Conservation (phyloP, 169 alveolate species). For the Plasmodium reichenowi region DNA sequence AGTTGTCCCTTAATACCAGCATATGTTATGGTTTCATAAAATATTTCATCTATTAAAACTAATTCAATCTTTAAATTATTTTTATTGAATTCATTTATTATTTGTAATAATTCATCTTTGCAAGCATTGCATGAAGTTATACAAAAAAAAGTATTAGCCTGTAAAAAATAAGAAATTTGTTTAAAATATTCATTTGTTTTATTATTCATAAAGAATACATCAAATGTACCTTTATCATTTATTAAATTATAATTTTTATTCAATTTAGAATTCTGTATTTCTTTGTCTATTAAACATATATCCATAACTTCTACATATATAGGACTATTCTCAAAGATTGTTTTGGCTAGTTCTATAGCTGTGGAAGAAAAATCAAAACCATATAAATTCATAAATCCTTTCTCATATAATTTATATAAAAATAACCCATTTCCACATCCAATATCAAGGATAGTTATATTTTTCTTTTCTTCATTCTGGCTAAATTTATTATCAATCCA, state of each 20-base stretch:
- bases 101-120: conserved; percentile 77
- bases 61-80: conserved; percentile 2
- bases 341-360: conserved; percentile 80
- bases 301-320: conserved; percentile 73
- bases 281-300: conserved; percentile 38
- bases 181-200: conserved; percentile 63
- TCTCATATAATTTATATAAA: conserved; percentile 59
- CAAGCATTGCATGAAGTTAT: conserved; percentile 82
- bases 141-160: conserved; percentile 64
- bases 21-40: conserved; percentile 58
- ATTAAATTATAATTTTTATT: conserved; percentile 71
- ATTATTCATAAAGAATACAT: conserved; percentile 80
- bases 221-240: conserved; percentile 84
- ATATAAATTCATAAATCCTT: conserved; percentile 69
- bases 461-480: conserved; percentile 17
- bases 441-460: conserved; percentile 76
- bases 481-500: conserved; percentile 38
- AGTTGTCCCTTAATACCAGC: conserved; percentile 38
- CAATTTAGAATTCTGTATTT: conserved; percentile 18
- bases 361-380: conserved; percentile 82
- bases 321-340: conserved; percentile 7
- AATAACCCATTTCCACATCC: conserved; percentile 85
- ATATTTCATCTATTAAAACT: conserved; percentile 50
- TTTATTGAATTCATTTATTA: conserved; percentile 34
- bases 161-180: conserved; percentile 73